Evolutionary conservation across 208 protist genomes (phyloP), one percentile per base, ranked within the genome.

Genomic region (Herpetomonas samuelpessoai): DNA sequence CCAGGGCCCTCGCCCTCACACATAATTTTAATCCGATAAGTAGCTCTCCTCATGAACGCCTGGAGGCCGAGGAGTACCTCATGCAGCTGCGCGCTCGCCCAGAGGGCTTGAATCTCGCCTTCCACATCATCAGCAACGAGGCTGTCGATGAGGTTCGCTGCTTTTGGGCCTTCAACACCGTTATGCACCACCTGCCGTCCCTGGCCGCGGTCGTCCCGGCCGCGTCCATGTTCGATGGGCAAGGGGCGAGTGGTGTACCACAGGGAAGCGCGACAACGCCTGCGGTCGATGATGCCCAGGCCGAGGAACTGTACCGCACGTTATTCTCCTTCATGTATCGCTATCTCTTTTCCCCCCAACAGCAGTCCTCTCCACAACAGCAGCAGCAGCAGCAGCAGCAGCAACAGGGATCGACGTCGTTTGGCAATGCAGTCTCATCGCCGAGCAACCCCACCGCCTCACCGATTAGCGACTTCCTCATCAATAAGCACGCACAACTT

Each of bases 91-190:
- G 72, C 3, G 53, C 55, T 26, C 82, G 65, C 18, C 58, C 75
- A 1, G 83, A 91, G 3, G 87, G 87, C 0, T 70, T 91, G 2
- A 81, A 86, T 31, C 48, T 93, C 12, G 70, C 76, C 39, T 78
- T 91, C 55, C 76, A 87, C 53, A 89, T 91, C 30, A 72, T 91
- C 31, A 81, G 54, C 35, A 88, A 86, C 47, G 83, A 91, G 56
- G 59, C 74, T 1, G 60, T 89, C 29, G 67, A 86, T 38, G 69
- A 68, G 50, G 27, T 85, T 3, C 81, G 78, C 12, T 88, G 69
- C 57, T 93, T 91, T 62, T 93, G 87, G 87, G 83, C 87, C 2
- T 86, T 90, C 70, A 93, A 89, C 57, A 88, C 87, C 0, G 75
- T 93, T 4, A 81, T 88, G 45, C 61, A 83, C 41, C 87, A 91